Evolutionary conservation across 345 rosid species (phyloP).

Genomic region (Punica granatum): DNA sequence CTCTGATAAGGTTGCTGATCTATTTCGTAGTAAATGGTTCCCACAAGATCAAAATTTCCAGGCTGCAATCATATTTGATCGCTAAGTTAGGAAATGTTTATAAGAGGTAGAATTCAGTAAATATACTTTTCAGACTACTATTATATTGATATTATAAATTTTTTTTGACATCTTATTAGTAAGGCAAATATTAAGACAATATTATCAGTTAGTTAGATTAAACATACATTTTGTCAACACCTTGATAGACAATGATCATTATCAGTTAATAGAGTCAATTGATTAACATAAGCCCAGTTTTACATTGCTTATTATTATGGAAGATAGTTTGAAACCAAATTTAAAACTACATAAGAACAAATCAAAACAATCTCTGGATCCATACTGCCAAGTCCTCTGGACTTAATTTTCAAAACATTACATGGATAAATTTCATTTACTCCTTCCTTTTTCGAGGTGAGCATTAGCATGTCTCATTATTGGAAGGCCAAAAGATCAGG

Average conservation of each 20-base stretch:
- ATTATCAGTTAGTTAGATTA: neutral
- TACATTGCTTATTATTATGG: neutral
- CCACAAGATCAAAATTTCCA: constrained; percentile 90
- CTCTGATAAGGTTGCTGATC: constrained; percentile 71
- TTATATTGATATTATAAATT: neutral
- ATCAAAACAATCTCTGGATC: neutral
- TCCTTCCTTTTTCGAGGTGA: neutral
- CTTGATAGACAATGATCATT: too few species aligned
- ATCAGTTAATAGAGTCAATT: neutral
- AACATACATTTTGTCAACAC: neutral
- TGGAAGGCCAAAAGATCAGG: neutral
- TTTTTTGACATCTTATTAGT: neutral
- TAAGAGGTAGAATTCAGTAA: neutral
- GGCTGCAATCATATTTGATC: constrained; percentile 31
- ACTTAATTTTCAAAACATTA: neutral
- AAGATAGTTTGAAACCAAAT: neutral
- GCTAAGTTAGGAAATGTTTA: neutral
- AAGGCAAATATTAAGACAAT: neutral
- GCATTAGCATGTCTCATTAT: neutral
- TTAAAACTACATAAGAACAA: neutral
- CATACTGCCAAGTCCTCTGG: neutral
- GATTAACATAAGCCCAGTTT: neutral
- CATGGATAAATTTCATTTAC: neutral
- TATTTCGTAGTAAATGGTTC: constrained; percentile 63
- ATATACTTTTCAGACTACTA: neutral